Evolutionary conservation across 768 basidiomycete genomes (phyloP).

Genomic region (Chlorophyllum brunneum): DNA sequence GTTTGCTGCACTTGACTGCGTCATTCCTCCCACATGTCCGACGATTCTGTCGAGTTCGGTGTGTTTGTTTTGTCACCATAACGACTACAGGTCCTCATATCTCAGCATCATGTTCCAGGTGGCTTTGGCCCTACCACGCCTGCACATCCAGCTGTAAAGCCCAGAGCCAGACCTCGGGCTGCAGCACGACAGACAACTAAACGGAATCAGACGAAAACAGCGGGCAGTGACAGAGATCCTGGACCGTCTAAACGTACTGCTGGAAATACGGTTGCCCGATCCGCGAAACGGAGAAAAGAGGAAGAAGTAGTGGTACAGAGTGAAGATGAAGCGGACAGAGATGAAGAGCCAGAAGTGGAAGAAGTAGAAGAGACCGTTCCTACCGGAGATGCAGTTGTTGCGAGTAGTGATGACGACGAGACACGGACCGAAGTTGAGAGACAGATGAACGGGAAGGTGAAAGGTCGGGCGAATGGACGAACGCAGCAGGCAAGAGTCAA

Average conservation of each 20-base stretch:
- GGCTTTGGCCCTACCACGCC: constrained; percentile 22
- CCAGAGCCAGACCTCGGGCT: not conserved
- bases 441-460: constrained; percentile 14
- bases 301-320: constrained; percentile 8
- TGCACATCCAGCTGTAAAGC: constrained; percentile 7
- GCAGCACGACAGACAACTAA: constrained; percentile 6
- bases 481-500: constrained; percentile 17
- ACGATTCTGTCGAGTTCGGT: constrained; percentile 12
- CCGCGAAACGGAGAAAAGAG: not conserved
- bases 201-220: constrained; percentile 6
- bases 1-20: not conserved
- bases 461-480: constrained; percentile 18
- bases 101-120: constrained; percentile 8
- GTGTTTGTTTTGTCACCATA: not conserved
- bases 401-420: constrained; percentile 11
- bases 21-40: constrained; percentile 3
- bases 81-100: not conserved
- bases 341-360: constrained; percentile 9
- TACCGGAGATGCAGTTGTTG: constrained; percentile 13
- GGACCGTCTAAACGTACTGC: constrained; percentile 8
- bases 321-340: constrained; percentile 15
- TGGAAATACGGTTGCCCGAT: not conserved
- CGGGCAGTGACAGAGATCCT: constrained; percentile 1
- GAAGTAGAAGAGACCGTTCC: constrained; percentile 14
- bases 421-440: constrained; percentile 12